phyloP scores from a whole-genome alignment of 2,329 filamentous ascomycete genomes.

The Apiospora pterosperma region DNA sequence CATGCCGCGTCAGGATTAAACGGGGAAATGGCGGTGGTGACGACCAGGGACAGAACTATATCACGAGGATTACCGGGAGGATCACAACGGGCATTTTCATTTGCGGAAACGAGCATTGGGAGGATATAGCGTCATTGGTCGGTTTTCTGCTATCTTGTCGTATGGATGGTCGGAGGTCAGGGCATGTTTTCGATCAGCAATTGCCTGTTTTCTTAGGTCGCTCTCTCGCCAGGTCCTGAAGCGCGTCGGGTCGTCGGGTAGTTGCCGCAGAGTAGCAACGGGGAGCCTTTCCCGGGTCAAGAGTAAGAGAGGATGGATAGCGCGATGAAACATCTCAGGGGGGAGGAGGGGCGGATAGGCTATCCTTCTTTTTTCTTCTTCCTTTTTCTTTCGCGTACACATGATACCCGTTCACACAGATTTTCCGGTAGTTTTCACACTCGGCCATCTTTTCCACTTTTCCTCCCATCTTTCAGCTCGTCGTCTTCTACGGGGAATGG shows the following conservation, averaged over 20 bases:
- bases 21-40: not conserved
- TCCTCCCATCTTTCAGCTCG: not conserved
- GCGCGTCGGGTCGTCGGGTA: not conserved
- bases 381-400: not conserved
- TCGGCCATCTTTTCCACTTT: not conserved
- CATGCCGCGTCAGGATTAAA: too few relatives aligned
- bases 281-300: not conserved
- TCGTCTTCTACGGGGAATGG: not conserved
- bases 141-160: not conserved
- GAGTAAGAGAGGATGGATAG: not conserved
- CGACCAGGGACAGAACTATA: not conserved
- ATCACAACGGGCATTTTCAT: not conserved
- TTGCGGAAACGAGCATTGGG: not conserved
- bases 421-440: not conserved
- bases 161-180: not conserved
- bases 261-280: not conserved
- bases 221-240: not conserved
- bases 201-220: not conserved
- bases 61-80: not conserved
- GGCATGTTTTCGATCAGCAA: not conserved
- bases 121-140: not conserved
- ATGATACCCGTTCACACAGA: slow-evolving; percentile 5
- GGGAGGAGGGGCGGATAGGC: not conserved
- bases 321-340: not conserved
- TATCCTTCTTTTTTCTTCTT: not conserved